Conservation (phyloP, 257 asterid genomes). For the Nicotiana tabacum region DNA sequence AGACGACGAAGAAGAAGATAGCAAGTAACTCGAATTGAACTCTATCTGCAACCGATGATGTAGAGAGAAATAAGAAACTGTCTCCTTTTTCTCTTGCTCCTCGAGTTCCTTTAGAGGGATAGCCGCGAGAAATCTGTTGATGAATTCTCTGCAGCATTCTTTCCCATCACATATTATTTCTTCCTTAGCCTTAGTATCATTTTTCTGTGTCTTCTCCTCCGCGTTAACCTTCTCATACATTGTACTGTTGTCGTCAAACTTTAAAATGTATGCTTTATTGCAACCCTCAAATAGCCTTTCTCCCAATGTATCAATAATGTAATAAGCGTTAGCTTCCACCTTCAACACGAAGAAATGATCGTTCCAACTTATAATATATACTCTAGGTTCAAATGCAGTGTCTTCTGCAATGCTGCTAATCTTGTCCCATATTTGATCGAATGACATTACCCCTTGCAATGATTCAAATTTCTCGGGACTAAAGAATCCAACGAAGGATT, state of each 20-base stretch:
- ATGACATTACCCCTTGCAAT: slow-evolving; percentile 57
- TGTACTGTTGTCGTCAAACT: slow-evolving; percentile 41
- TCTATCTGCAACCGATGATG: slow-evolving; percentile 70
- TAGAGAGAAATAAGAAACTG: slow-evolving; percentile 44
- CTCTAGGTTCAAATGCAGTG: slow-evolving; percentile 21
- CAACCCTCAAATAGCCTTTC: slow-evolving; percentile 70
- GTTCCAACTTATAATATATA: slow-evolving; percentile 74
- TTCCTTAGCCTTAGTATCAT: slow-evolving; percentile 4
- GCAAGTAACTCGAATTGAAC: slow-evolving; percentile 42
- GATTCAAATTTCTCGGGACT: slow-evolving; percentile 50
- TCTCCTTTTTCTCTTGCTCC: slow-evolving; percentile 48
- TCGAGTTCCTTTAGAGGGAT: slow-evolving; percentile 55
- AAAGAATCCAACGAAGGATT: slow-evolving; percentile 71
- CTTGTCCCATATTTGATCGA: slow-evolving; percentile 59
- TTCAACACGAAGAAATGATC: slow-evolving; percentile 77
- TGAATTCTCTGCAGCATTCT: slow-evolving; percentile 65
- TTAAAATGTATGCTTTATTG: slow-evolving; percentile 50
- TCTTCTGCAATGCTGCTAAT: slow-evolving; percentile 16
- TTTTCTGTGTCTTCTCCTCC: not conserved
- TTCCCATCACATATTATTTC: slow-evolving; percentile 50
- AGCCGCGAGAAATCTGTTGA: slow-evolving; percentile 60
- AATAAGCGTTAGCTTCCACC: slow-evolving; percentile 41
- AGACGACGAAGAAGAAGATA: slow-evolving; percentile 32
- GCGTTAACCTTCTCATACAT: slow-evolving; percentile 18
- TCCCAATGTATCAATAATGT: slow-evolving; percentile 67